These are phyloP conservation scores for Talaromyces proteolyticus DNA, from an alignment of 495 filamentous ascomycete genomes.

Conservation along the genomic window DNA sequence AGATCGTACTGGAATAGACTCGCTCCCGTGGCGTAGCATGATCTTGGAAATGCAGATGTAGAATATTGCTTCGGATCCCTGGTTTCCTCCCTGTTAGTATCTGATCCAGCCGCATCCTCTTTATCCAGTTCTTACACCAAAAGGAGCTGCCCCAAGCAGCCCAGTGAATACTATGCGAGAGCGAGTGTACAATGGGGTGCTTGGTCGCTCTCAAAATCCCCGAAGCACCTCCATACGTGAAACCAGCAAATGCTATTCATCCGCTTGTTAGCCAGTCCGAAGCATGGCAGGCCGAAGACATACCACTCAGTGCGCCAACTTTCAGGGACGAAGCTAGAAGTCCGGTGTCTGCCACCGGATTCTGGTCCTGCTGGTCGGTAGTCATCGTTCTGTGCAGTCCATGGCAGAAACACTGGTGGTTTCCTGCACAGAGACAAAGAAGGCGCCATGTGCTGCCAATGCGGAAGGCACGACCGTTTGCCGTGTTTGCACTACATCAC, in stretches of 20 bases:
- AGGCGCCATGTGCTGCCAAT: too few relatives aligned
- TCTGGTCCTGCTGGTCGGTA: conserved; percentile 10
- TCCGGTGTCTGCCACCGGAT: conserved; percentile 11
- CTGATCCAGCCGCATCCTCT: background rate
- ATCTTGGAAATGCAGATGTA: conserved; percentile 37
- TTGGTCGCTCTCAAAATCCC: conserved; percentile 66
- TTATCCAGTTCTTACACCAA: conserved; percentile 51
- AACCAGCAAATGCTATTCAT: conserved; percentile 57
- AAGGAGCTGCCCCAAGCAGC: conserved; percentile 70
- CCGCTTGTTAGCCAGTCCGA: background rate
- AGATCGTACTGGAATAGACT: conserved; percentile 57
- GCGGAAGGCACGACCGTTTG: too few relatives aligned
- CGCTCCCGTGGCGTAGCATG: conserved; percentile 46
- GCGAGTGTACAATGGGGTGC: conserved; percentile 62
- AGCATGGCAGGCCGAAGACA: conserved; percentile 17
- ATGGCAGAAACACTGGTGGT: background rate
- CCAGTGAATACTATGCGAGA: conserved; percentile 72
- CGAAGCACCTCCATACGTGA: conserved; percentile 61
- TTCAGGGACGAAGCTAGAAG: conserved; percentile 38
- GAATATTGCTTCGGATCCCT: conserved; percentile 37
- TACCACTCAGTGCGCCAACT: conserved; percentile 47
- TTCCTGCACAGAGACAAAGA: too few relatives aligned
- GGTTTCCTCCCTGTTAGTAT: conserved; percentile 9
- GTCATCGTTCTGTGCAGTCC: conserved; percentile 23
- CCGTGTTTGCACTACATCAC: too few relatives aligned